Base-by-base conservation (phyloP, 1,139 yeast species). In the Pichia cactophila region DNA sequence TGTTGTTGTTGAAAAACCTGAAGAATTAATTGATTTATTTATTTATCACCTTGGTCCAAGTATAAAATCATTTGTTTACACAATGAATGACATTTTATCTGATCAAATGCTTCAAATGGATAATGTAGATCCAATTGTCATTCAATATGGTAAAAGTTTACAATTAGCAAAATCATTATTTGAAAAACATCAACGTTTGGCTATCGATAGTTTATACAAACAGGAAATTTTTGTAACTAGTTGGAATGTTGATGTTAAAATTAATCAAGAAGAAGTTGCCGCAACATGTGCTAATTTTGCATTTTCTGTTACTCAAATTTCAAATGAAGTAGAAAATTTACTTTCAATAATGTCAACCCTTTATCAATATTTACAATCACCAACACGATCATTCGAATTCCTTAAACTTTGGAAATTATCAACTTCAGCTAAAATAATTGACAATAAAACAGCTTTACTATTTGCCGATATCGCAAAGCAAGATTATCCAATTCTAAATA, bases 201-300 rank as follows among this genome's bases (percentile, higher is more conserved):
- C 92, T 0, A 73, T 86, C 49, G 72, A 71, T 31, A 73, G 72
- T 51, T 66, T 86, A 9, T 86, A 86, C 61, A 66, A 71, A 8
- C 87, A 82, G 56, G 77, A 75, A 3, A 68, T 79, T 7, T 83
- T 83, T 65, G 68, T 70, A 29, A 54, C 60, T 14, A 68, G 65
- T 33, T 59, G 72, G 0, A 72, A 70, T 41, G 60, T 69, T 44
- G 65, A 69, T n/a, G 71, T 73, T 45, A 73, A 75, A 52, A 77
- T 86, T 0, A 83, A 81, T 52, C 84, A 83, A 56, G 95, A 86
- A 63, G 92, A 84, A 56, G 84, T 85, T 5, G 86, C 92, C 1
- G 95, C 95, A 0, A 79, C 87, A 49, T 86, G 94, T 68, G 94
- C 92, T 2, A 85, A 86, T 60, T 86, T 86, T 61, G 75, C 89